phyloP scores from a whole-genome alignment of 108 stramenopile genomes.

The Chaetoceros muelleri region DNA sequence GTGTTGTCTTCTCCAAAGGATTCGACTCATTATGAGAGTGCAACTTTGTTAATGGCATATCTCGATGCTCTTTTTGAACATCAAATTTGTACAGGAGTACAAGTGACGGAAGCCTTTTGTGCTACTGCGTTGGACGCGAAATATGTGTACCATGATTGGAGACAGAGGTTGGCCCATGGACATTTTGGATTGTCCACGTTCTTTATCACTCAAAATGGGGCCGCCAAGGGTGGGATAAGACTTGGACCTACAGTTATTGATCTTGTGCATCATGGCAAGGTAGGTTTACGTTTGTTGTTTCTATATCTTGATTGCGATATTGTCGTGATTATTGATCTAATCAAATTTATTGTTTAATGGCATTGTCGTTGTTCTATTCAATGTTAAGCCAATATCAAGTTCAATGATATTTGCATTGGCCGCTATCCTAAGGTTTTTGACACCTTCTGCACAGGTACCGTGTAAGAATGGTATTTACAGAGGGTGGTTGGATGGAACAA shows the following conservation, averaged over 20 bases:
- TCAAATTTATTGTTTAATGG: not conserved
- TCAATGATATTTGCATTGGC: conserved; percentile 78
- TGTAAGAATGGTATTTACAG: conserved; percentile 27
- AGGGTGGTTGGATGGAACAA: conserved; percentile 45
- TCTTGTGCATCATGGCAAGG: conserved; percentile 17
- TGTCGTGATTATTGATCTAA: not conserved
- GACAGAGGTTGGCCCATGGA: conserved; percentile 58
- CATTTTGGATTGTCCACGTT: conserved; percentile 81
- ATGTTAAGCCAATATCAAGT: conserved; percentile 20
- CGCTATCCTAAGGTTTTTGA: conserved; percentile 68
- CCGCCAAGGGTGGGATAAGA: conserved; percentile 83
- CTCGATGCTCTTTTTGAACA: conserved; percentile 56
- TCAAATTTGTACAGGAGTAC: conserved; percentile 41
- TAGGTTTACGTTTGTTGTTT: not conserved
- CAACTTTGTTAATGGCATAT: conserved; percentile 32
- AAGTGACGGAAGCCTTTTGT: conserved; percentile 12
- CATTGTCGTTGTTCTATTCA: not conserved
- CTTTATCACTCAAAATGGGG: conserved; percentile 88
- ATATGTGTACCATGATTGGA: conserved; percentile 71
- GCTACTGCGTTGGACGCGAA: conserved; percentile 28
- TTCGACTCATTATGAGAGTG: not conserved
- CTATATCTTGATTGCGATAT: not conserved
- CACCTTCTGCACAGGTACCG: conserved; percentile 20
- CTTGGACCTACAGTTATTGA: conserved; percentile 58
- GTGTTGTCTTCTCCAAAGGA: conserved; percentile 7